Base-by-base conservation (phyloP, 192 early-diverging fungal species). In the Kickxella alabastrina region DNA sequence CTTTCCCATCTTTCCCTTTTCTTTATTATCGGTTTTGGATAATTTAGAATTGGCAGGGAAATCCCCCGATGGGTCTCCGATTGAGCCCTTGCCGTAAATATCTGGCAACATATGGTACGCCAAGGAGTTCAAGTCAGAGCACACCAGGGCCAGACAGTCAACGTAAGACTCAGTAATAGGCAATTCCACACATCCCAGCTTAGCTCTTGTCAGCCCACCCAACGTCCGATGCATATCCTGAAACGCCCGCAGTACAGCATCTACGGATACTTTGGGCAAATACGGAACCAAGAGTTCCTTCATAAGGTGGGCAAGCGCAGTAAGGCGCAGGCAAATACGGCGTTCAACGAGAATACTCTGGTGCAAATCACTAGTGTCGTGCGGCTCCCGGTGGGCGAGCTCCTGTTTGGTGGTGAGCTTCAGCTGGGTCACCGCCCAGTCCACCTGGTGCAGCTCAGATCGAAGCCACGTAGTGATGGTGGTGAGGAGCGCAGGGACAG, bases 131-230 rank as follows among this genome's bases (percentile, higher is more conserved):
- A 74, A 54, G 5, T 48, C 41, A 0, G 54, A 36, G 54, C 70
- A 74, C 0, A 74, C 43, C 5, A 66, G 46, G 19, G 58, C 53
- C 8, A 74, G 38, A 1, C 32, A 23, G 15, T 66, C 54, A 12
- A 66, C 62, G 22, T 62, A 74, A 1, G 58, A 25, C 37, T 65
- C 70, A 19, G 70, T 66, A n/a, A 74, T 49, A 0, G 70, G 70
- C 32, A 74, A 44, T 0, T 50, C 50, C 3, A 35, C 6, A 12
- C 13, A 21, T 0, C 38, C 18, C 31, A 66, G 44, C 41, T 74
- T 74, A 29, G 45, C 24, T 1, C 62, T 49, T 0, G 70, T 74
- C 34, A 74, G 26, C 10, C 34, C 44, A 3, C 42, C 57, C 18
- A 65, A 44, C 1, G 54, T 38, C 36, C 37, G 29, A 44, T 66